A percentile compares a stretch with the other conserved stretches of the same genome.
Evolutionary conservation across 768 basidiomycete genomes (phyloP).

Genomic region (Psilocybe tampanensis): DNA sequence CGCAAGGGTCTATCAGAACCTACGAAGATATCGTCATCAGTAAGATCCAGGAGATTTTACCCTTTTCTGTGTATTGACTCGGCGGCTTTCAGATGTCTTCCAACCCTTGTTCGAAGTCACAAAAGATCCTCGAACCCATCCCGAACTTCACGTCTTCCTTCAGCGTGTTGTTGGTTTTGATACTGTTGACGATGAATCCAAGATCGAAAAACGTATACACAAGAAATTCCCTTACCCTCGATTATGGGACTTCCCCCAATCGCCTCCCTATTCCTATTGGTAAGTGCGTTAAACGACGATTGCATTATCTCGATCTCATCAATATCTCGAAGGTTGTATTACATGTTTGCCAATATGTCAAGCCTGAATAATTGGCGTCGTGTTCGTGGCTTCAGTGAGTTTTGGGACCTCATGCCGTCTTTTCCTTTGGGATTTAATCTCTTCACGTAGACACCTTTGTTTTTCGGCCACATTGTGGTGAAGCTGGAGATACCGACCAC

Average conservation of each 20-base stretch:
- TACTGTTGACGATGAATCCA: slow-evolving; percentile 98
- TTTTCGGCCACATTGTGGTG: slow-evolving; percentile 94
- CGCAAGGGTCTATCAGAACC: slow-evolving; percentile 76
- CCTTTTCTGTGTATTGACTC: neutral
- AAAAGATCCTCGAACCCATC: slow-evolving; percentile 84
- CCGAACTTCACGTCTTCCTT: slow-evolving; percentile 92
- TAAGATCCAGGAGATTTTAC: slow-evolving; percentile 43
- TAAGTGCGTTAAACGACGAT: slow-evolving; percentile 41
- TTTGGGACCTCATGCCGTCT: neutral
- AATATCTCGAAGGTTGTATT: slow-evolving; percentile 72
- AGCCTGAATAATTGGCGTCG: slow-evolving; percentile 94
- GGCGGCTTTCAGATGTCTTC: slow-evolving; percentile 72
- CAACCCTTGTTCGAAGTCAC: slow-evolving; percentile 95
- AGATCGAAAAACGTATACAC: slow-evolving; percentile 87
- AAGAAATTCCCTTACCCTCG: slow-evolving; percentile 93
- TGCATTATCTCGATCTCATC: neutral
- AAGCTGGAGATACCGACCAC: slow-evolving; percentile 98
- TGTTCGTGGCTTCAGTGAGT: slow-evolving; percentile 84
- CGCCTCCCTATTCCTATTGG: slow-evolving; percentile 97
- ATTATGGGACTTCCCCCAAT: slow-evolving; percentile 86
- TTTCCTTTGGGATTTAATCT: neutral
- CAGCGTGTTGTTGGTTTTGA: slow-evolving; percentile 97
- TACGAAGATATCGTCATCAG: slow-evolving; percentile 93
- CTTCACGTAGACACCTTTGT: slow-evolving; percentile 83
- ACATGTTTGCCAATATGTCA: slow-evolving; percentile 96